A percentile compares a stretch with the other conserved stretches of the same genome.
Conservation (phyloP, 129 eudicot genomes). For the Deinandra increscens region DNA sequence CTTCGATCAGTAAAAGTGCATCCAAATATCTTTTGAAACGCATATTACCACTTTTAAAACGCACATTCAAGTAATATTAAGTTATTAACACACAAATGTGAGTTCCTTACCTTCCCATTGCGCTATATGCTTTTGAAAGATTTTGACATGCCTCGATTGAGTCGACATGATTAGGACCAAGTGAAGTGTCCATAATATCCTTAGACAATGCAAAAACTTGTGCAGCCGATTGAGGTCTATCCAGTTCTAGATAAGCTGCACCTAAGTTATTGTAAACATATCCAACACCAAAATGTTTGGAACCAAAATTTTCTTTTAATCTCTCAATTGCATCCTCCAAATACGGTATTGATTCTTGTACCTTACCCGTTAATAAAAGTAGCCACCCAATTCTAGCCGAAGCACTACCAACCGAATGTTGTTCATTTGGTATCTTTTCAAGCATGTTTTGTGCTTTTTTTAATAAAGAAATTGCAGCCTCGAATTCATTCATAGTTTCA, state of each 20-base stretch:
- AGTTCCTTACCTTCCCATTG: slow-evolving; percentile 70
- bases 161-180: slow-evolving; percentile 86
- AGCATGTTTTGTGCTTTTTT: slow-evolving; percentile 70
- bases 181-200: slow-evolving; percentile 87
- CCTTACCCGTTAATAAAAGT: slow-evolving; percentile 71
- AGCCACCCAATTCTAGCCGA: slow-evolving; percentile 93
- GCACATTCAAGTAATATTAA: neutral
- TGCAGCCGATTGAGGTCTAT: slow-evolving; percentile 88
- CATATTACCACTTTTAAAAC: neutral
- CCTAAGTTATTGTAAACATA: slow-evolving; percentile 85
- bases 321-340: slow-evolving; percentile 88
- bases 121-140: slow-evolving; percentile 88
- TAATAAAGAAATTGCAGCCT: slow-evolving; percentile 70
- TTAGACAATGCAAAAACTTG: slow-evolving; percentile 87
- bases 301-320: slow-evolving; percentile 80
- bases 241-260: slow-evolving; percentile 81
- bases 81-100: neutral
- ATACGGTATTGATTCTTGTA: slow-evolving; percentile 65
- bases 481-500: slow-evolving; percentile 77
- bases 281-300: slow-evolving; percentile 86
- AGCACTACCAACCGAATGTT: slow-evolving; percentile 78
- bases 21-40: too few species aligned
- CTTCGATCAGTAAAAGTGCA: neutral
- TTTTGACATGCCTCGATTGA: slow-evolving; percentile 83
- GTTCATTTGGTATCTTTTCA: slow-evolving; percentile 78